Percentiles rank a stretch among this genome's conserved stretches.
Evolutionary conservation across 495 filamentous ascomycete genomes (phyloP).

Genomic region (Tuber microsphaerosporum): DNA sequence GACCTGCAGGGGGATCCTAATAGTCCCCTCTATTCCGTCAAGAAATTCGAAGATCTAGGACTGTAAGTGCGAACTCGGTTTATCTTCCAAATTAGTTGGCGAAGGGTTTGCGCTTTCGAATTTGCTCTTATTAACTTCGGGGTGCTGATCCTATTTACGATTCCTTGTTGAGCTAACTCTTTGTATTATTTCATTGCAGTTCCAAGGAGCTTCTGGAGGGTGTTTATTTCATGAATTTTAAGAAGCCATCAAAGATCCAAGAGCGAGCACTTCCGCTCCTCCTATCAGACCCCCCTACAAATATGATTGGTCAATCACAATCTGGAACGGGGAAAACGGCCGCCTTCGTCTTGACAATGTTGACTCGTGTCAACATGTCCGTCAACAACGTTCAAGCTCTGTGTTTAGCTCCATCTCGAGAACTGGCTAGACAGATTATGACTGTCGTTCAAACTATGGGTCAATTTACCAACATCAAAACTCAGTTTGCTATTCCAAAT

Average conservation of each 20-base stretch:
- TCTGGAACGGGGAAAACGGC: constrained; percentile 98
- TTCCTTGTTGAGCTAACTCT: neutral
- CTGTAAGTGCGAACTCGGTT: constrained; percentile 52
- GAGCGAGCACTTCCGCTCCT: constrained; percentile 85
- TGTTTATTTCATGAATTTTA: constrained; percentile 64
- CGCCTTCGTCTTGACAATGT: constrained; percentile 85
- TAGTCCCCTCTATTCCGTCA: constrained; percentile 79
- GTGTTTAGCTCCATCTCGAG: constrained; percentile 83
- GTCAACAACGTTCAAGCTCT: constrained; percentile 73
- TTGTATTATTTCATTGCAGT: constrained; percentile 30
- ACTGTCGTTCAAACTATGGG: constrained; percentile 75
- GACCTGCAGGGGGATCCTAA: constrained; percentile 82
- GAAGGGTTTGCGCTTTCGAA: neutral
- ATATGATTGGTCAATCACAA: constrained; percentile 96
- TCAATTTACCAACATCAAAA: constrained; percentile 63
- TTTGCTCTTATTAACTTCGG: neutral
- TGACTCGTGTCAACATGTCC: constrained; percentile 69
- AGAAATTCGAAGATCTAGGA: constrained; percentile 78
- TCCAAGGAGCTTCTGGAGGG: constrained; percentile 50
- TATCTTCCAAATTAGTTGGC: neutral
- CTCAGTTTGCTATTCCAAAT: constrained; percentile 73
- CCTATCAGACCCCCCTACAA: constrained; percentile 69
- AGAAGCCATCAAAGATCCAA: constrained; percentile 94
- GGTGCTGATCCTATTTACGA: constrained; percentile 26
- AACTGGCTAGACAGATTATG: constrained; percentile 90